Evolutionary conservation across 1,284 basidiomycete genomes (phyloP).

Genomic region (Puccinia horiana): DNA sequence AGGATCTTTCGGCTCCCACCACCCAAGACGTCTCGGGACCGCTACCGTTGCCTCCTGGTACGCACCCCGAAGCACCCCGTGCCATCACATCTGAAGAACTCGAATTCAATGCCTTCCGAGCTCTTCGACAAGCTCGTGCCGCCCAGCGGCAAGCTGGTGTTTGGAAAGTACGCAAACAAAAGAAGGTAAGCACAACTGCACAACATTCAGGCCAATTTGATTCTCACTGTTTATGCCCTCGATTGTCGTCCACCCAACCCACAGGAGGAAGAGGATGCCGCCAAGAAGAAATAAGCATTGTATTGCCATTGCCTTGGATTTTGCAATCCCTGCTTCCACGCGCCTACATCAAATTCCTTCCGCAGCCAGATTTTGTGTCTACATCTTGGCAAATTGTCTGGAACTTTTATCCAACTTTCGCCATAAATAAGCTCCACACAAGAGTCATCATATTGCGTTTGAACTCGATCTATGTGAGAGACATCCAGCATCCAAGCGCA

Average conservation of each 20-base stretch:
- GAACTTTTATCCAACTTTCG: too few species aligned
- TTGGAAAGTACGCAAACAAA: conserved; percentile 69
- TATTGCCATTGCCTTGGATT: too few species aligned
- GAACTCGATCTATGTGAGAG: too few species aligned
- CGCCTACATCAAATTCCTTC: too few species aligned
- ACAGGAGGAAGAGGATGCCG: conserved; percentile 45
- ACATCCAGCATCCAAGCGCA: too few species aligned
- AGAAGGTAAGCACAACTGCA: too few species aligned
- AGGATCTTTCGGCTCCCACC: conserved; percentile 78
- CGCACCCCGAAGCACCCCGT: conserved; percentile 76
- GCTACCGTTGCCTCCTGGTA: conserved; percentile 66
- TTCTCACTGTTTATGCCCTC: background rate
- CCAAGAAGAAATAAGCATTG: conserved; percentile 38
- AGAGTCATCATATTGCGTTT: too few species aligned
- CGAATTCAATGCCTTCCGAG: conserved; percentile 75
- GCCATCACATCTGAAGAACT: conserved; percentile 91
- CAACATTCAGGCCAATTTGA: conserved; percentile 57
- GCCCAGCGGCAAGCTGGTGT: conserved; percentile 81
- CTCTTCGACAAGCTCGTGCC: conserved; percentile 84
- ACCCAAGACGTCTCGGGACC: conserved; percentile 65
- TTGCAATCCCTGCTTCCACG: too few species aligned
- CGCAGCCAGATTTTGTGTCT: too few species aligned
- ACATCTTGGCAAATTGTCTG: too few species aligned
- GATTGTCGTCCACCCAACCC: background rate
- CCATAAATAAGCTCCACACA: too few species aligned